Conservation (phyloP, 2,329 filamentous ascomycete genomes). For the Dothideomycetes sp. region DNA sequence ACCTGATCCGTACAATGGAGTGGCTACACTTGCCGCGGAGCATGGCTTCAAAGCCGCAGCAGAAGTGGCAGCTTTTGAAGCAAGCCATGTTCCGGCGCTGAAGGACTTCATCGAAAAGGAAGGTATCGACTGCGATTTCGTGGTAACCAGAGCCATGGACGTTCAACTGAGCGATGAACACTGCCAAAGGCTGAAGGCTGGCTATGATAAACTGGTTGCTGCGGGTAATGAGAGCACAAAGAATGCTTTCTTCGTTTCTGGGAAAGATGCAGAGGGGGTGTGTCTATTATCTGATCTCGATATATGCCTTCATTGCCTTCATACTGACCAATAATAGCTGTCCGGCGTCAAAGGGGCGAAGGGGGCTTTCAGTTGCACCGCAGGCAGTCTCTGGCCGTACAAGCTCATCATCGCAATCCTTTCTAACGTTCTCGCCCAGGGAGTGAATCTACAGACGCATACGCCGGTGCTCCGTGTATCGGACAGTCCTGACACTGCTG, state of each 20-base stretch:
- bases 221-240: slow-evolving; percentile 17
- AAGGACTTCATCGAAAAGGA: slow-evolving; percentile 27
- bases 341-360: slow-evolving; percentile 27
- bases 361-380: slow-evolving; percentile 37
- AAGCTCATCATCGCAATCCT: slow-evolving; percentile 33
- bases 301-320: slow-evolving; percentile 8
- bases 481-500: neutral
- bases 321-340: slow-evolving; percentile 15
- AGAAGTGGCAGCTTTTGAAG: slow-evolving; percentile 21
- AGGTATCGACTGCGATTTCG: slow-evolving; percentile 33
- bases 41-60: slow-evolving; percentile 20
- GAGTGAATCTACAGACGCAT: slow-evolving; percentile 42
- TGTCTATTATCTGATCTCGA: slow-evolving; percentile 12
- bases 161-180: slow-evolving; percentile 23
- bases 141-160: slow-evolving; percentile 29
- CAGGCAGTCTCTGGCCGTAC: slow-evolving; percentile 31
- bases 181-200: slow-evolving; percentile 14
- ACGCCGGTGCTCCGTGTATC: slow-evolving; percentile 30
- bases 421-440: slow-evolving; percentile 29
- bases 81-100: slow-evolving; percentile 19
- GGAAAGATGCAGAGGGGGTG: slow-evolving; percentile 20
- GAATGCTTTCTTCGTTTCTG: slow-evolving; percentile 19
- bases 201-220: slow-evolving; percentile 22
- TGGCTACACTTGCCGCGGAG: neutral
- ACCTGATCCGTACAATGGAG: slow-evolving; percentile 1